Evolutionary conservation across 179 eudicot species (phyloP).

Genomic region (Pouteria campechiana): DNA sequence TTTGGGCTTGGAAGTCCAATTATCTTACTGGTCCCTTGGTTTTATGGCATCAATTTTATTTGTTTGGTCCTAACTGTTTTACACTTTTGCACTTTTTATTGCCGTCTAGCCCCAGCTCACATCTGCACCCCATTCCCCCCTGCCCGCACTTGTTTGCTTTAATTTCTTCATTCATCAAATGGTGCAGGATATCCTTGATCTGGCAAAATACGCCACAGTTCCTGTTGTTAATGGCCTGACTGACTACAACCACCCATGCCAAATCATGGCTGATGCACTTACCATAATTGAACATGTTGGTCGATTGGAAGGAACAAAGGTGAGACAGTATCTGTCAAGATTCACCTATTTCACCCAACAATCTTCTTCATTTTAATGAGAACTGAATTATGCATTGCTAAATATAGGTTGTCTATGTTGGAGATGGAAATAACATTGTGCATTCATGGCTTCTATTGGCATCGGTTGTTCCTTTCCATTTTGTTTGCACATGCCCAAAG

Average conservation of each 20-base stretch:
- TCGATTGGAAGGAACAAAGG: slow-evolving; percentile 87
- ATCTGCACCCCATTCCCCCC: too few species aligned
- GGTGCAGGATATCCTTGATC: slow-evolving; percentile 86
- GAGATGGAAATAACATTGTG: slow-evolving; percentile 96
- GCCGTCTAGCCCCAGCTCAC: too few species aligned
- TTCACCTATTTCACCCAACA: neutral
- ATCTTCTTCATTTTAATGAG: neutral
- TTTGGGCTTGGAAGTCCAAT: too few species aligned
- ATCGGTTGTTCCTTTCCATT: slow-evolving; percentile 81
- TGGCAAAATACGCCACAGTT: slow-evolving; percentile 64
- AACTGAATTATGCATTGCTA: too few species aligned
- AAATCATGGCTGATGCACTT: slow-evolving; percentile 99
- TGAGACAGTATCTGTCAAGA: slow-evolving; percentile 7
- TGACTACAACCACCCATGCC: slow-evolving; percentile 92
- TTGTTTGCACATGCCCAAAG: slow-evolving; percentile 93
- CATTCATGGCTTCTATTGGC: slow-evolving; percentile 92
- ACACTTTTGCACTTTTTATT: too few species aligned
- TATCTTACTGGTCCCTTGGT: too few species aligned
- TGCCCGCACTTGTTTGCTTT: too few species aligned
- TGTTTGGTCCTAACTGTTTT: too few species aligned
- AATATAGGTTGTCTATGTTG: slow-evolving; percentile 88
- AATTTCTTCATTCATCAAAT: slow-evolving; percentile 12
- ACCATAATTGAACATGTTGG: slow-evolving; percentile 93
- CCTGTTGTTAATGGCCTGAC: slow-evolving; percentile 95
- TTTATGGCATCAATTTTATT: too few species aligned